phyloP scores from a whole-genome alignment of 495 filamentous ascomycete species.

The Chaetomidium leptoderma region DNA sequence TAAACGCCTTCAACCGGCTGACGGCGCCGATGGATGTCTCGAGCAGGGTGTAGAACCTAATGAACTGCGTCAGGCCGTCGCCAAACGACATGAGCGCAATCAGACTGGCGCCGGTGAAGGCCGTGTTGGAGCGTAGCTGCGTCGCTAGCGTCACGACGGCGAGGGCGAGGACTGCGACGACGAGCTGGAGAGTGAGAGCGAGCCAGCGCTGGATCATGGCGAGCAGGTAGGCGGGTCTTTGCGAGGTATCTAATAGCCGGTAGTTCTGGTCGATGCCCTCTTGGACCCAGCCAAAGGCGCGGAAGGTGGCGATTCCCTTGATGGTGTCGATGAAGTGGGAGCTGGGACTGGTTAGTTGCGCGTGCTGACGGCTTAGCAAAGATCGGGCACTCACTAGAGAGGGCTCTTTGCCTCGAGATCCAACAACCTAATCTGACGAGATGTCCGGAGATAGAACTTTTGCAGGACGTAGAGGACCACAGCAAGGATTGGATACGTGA shows the following conservation, averaged over 20 bases:
- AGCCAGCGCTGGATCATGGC: conserved; percentile 54
- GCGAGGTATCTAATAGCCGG: conserved; percentile 50
- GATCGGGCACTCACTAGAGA: conserved; percentile 17
- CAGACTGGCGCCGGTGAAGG: conserved; percentile 33
- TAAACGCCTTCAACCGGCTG: conserved; percentile 42
- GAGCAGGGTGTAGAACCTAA: conserved; percentile 40
- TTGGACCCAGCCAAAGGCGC: conserved; percentile 46
- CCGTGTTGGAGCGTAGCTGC: conserved; percentile 21
- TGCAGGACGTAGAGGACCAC: conserved; percentile 45
- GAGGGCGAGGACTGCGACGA: conserved; percentile 42
- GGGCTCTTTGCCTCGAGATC: conserved; percentile 44
- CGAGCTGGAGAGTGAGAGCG: conserved; percentile 42
- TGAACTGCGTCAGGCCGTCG: conserved; percentile 16
- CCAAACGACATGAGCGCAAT: conserved; percentile 30
- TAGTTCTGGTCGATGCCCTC: conserved; percentile 46
- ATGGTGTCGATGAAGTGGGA: conserved; percentile 46
- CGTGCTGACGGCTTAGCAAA: not conserved
- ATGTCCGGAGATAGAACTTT: conserved; percentile 52
- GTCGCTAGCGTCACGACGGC: conserved; percentile 32
- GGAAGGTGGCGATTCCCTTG: conserved; percentile 46
- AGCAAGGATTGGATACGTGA: conserved; percentile 30
- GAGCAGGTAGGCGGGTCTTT: conserved; percentile 49
- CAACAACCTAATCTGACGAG: conserved; percentile 53
- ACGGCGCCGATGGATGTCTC: conserved; percentile 53
- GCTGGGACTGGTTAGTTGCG: conserved; percentile 16